These are phyloP conservation scores for Cladosporium sp. DNA, from an alignment of 2,329 filamentous ascomycete genomes.

Conservation along the genomic window DNA sequence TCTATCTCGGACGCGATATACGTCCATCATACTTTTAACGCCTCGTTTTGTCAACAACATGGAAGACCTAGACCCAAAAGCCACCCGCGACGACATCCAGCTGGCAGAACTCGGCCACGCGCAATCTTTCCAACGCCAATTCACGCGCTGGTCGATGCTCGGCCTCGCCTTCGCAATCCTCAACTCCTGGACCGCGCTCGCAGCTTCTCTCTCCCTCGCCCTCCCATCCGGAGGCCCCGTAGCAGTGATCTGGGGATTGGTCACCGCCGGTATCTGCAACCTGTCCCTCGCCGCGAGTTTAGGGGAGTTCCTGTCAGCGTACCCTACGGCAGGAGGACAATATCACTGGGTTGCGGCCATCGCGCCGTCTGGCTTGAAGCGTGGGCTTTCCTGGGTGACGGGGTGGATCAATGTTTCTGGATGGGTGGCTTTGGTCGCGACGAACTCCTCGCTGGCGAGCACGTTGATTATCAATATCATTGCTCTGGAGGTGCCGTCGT, in stretches of 20 bases:
- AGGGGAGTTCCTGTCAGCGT: slow-evolving; percentile 69
- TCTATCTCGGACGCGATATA: background rate
- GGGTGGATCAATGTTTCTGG: slow-evolving; percentile 69
- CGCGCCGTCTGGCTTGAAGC: slow-evolving; percentile 58
- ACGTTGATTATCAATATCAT: slow-evolving; percentile 65
- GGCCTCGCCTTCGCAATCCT: slow-evolving; percentile 61
- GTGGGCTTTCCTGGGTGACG: slow-evolving; percentile 65
- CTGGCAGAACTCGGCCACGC: slow-evolving; percentile 56
- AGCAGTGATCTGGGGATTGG: slow-evolving; percentile 68
- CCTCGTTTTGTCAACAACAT: background rate
- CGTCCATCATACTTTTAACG: background rate
- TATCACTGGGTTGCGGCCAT: slow-evolving; percentile 71
- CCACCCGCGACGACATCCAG: slow-evolving; percentile 30
- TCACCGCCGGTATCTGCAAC: slow-evolving; percentile 57
- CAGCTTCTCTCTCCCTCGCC: slow-evolving; percentile 57
- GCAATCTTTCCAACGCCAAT: slow-evolving; percentile 56
- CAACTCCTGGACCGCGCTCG: slow-evolving; percentile 61
- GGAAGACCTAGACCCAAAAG: background rate
- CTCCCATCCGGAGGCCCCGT: slow-evolving; percentile 68
- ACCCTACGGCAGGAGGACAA: slow-evolving; percentile 57
- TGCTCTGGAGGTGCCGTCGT: slow-evolving; percentile 59
- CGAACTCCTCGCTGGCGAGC: slow-evolving; percentile 64
- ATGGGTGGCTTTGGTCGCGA: slow-evolving; percentile 67
- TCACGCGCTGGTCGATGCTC: slow-evolving; percentile 58
- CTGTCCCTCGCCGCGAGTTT: slow-evolving; percentile 65